Evolutionary conservation across 345 rosid genomes (phyloP).

Genomic region (Dimocarpus longan): DNA sequence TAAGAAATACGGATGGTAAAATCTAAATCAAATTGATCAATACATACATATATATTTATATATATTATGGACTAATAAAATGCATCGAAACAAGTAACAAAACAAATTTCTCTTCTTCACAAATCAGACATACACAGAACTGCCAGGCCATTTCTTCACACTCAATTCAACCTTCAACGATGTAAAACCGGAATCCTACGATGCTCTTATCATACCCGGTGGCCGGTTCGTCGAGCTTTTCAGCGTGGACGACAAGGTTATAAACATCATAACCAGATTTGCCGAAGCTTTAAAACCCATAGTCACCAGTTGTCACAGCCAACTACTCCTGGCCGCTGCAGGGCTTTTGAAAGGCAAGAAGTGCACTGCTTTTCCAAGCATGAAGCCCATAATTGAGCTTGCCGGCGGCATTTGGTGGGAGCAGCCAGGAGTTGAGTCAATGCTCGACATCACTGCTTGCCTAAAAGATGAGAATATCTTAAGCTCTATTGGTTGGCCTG

Average conservation of each 20-base stretch:
- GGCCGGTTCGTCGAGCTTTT: conserved; percentile 50
- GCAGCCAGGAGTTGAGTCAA: conserved; percentile 37
- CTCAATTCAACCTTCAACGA: conserved; percentile 44
- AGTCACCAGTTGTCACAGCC: conserved; percentile 56
- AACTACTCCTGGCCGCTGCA: conserved; percentile 44
- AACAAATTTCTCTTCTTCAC: neutral
- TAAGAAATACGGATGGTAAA: too few relatives aligned
- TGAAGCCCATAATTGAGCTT: conserved; percentile 47
- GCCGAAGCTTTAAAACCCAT: conserved; percentile 43
- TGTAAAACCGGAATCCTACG: conserved; percentile 37
- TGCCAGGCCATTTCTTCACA: conserved; percentile 46
- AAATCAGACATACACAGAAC: conserved; percentile 46
- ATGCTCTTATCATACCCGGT: conserved; percentile 47
- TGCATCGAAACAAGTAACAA: too few relatives aligned
- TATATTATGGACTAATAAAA: too few relatives aligned
- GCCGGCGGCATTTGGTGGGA: conserved; percentile 60
- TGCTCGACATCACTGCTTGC: conserved; percentile 48
- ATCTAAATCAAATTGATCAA: too few relatives aligned
- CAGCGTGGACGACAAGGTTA: conserved; percentile 45
- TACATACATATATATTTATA: too few relatives aligned
- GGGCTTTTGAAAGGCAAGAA: conserved; percentile 45
- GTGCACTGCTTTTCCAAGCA: conserved; percentile 52
- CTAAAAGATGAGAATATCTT: conserved; percentile 46
- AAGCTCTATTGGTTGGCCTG: conserved; percentile 52
- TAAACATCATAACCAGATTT: conserved; percentile 34